A percentile compares a stretch with the other conserved stretches of the same genome.
phyloP scores from a whole-genome alignment of 352 stramenopile species.

The Phytophthora cajani region DNA sequence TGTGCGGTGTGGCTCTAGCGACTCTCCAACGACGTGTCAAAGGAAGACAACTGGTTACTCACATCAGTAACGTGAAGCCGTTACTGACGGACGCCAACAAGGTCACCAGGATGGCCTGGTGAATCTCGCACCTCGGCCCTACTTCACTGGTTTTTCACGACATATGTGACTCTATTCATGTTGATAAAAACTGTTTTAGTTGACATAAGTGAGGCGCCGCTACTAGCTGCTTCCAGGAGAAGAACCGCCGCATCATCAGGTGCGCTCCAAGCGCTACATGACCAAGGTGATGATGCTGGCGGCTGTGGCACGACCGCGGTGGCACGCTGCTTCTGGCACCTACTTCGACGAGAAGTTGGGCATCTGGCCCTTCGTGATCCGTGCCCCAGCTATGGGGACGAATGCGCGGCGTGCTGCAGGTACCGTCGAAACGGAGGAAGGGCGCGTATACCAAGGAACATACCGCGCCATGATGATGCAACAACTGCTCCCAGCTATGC shows the following conservation, averaged over 20 bases:
- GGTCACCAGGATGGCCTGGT: constrained; percentile 7
- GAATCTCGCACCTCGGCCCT: constrained; percentile 9
- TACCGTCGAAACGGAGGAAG: neutral
- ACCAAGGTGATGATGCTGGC: constrained; percentile 44
- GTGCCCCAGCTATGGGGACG: neutral
- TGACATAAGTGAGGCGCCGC: constrained; percentile 13
- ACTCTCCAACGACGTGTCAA: constrained; percentile 7
- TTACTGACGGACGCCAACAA: constrained; percentile 23
- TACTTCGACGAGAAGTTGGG: constrained; percentile 18
- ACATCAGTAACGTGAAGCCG: constrained; percentile 18
- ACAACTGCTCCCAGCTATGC: constrained; percentile 4
- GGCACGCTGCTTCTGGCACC: neutral
- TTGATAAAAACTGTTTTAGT: constrained; percentile 42
- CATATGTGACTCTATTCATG: constrained; percentile 16
- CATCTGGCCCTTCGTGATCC: constrained; percentile 15
- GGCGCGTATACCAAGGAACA: neutral
- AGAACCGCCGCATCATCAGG: neutral
- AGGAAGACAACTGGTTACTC: constrained; percentile 1
- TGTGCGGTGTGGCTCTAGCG: neutral
- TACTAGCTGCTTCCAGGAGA: constrained; percentile 29
- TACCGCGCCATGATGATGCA: constrained; percentile 8
- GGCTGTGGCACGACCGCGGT: constrained; percentile 15
- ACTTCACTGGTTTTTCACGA: constrained; percentile 6
- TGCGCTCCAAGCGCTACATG: constrained; percentile 35
- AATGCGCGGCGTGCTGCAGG: neutral